Evolutionary conservation across 1,284 basidiomycete species (phyloP).

Genomic region (Puccinia polysora): DNA sequence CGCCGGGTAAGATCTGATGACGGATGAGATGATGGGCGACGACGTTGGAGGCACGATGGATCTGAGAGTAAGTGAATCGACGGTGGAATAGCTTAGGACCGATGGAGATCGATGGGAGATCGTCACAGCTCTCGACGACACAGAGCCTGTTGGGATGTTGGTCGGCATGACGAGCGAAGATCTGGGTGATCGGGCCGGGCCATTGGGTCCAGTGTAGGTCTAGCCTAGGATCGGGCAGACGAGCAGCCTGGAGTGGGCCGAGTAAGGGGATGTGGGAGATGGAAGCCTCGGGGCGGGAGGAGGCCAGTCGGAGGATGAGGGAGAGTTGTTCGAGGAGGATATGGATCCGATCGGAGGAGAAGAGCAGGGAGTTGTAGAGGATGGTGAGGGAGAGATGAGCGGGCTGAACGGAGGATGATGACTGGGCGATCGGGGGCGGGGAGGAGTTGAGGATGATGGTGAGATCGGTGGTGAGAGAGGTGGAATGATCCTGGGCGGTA

Average conservation of each 20-base stretch:
- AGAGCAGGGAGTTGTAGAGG: slow-evolving; percentile 91
- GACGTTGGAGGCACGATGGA: slow-evolving; percentile 80
- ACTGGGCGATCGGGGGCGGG: slow-evolving; percentile 33
- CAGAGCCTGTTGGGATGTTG: slow-evolving; percentile 72
- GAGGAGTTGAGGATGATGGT: slow-evolving; percentile 62
- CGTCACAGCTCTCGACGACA: slow-evolving; percentile 64
- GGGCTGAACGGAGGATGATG: slow-evolving; percentile 57
- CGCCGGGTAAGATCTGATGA: slow-evolving; percentile 80
- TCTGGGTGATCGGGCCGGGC: slow-evolving; percentile 90
- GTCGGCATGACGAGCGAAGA: slow-evolving; percentile 78
- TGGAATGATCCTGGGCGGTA: slow-evolving; percentile 65
- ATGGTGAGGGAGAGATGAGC: slow-evolving; percentile 69
- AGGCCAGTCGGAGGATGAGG: slow-evolving; percentile 67
- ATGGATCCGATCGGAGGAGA: slow-evolving; percentile 72
- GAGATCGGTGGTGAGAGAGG: slow-evolving; percentile 81
- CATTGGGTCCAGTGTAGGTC: slow-evolving; percentile 96
- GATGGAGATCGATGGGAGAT: slow-evolving; percentile 55
- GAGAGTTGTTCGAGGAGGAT: slow-evolving; percentile 81
- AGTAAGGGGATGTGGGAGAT: slow-evolving; percentile 76
- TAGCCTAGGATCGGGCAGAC: slow-evolving; percentile 76
- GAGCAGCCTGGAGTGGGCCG: slow-evolving; percentile 65
- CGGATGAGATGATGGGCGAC: slow-evolving; percentile 85
- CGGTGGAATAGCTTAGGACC: slow-evolving; percentile 58
- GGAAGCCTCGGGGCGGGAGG: slow-evolving; percentile 57
- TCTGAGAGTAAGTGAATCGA: slow-evolving; percentile 72